phyloP scores from a whole-genome alignment of 164 flowering plant species.

The Dillenia turbinata region DNA sequence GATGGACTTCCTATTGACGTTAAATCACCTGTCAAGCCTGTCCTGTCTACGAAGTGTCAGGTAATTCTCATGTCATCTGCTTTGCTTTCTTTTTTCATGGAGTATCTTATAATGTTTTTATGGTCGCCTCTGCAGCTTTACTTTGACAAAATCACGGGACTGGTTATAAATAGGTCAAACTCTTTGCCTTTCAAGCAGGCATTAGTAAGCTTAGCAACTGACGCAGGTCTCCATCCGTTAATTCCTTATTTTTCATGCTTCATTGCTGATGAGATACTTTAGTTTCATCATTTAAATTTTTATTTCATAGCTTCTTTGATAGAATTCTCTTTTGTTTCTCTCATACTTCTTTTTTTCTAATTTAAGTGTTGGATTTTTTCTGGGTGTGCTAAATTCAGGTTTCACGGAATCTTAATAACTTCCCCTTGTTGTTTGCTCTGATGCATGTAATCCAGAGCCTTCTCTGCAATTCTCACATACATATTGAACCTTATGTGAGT shows the following conservation, averaged over 20 bases:
- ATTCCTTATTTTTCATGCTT: constrained; percentile 90
- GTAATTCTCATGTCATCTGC: constrained; percentile 21
- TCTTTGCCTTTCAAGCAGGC: constrained; percentile 76
- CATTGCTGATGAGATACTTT: constrained; percentile 82
- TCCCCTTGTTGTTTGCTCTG: constrained; percentile 68
- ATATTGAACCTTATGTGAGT: constrained; percentile 98
- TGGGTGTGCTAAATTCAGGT: constrained; percentile 40
- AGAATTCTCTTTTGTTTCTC: neutral
- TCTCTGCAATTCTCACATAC: constrained; percentile 88
- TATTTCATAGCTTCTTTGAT: neutral
- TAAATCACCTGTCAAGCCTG: constrained; percentile 82
- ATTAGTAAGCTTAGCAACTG: constrained; percentile 77
- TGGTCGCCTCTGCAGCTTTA: constrained; percentile 64
- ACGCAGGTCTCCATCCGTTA: constrained; percentile 94
- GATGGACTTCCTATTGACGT: constrained; percentile 75
- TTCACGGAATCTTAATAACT: constrained; percentile 55
- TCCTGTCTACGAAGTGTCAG: constrained; percentile 90
- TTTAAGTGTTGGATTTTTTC: too few species aligned
- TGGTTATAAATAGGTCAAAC: constrained; percentile 57
- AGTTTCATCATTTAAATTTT: neutral
- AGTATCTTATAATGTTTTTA: constrained; percentile 2
- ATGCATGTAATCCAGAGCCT: constrained; percentile 92
- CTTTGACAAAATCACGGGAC: constrained; percentile 86
- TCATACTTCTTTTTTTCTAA: neutral
- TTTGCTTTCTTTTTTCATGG: neutral